Percentiles rank a stretch among this genome's conserved stretches.
phyloP scores from a whole-genome alignment of 2,329 filamentous ascomycete species.

The Trichoderma atroviride region DNA sequence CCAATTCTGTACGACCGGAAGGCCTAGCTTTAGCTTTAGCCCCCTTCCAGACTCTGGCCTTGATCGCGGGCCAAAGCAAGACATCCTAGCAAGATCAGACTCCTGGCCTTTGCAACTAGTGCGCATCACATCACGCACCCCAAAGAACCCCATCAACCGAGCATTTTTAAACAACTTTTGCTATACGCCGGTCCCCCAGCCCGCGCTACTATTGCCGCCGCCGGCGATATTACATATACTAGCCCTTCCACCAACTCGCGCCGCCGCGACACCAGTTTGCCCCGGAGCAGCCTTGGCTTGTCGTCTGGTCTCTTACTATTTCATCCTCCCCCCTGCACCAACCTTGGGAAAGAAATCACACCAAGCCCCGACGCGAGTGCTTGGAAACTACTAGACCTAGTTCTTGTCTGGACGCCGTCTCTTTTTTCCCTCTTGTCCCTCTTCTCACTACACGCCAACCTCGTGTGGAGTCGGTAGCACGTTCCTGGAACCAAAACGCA shows the following conservation, averaged over 20 bases:
- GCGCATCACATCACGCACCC: slow-evolving; percentile 24
- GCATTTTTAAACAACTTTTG: slow-evolving; percentile 21
- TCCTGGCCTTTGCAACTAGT: slow-evolving; percentile 27
- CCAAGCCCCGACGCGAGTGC: slow-evolving; percentile 38
- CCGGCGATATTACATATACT: slow-evolving; percentile 41
- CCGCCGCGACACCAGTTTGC: slow-evolving; percentile 37
- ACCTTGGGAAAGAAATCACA: slow-evolving; percentile 35
- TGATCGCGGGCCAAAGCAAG: slow-evolving; percentile 34
- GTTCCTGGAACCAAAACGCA: slow-evolving; percentile 41
- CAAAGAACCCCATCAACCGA: slow-evolving; percentile 15
- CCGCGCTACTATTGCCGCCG: slow-evolving; percentile 41
- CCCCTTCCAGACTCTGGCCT: slow-evolving; percentile 32
- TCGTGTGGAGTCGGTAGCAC: slow-evolving; percentile 40
- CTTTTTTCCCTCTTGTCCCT: slow-evolving; percentile 20
- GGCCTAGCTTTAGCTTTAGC: slow-evolving; percentile 29
- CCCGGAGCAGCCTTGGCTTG: slow-evolving; percentile 32
- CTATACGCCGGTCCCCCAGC: slow-evolving; percentile 23
- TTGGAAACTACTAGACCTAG: slow-evolving; percentile 36
- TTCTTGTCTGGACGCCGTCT: slow-evolving; percentile 37
- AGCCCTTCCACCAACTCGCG: slow-evolving; percentile 30
- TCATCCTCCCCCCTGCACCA: slow-evolving; percentile 31
- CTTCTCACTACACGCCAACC: slow-evolving; percentile 29
- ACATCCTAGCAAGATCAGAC: slow-evolving; percentile 32
- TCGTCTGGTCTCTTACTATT: slow-evolving; percentile 27
- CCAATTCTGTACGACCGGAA: slow-evolving; percentile 34